These are phyloP conservation scores for Erigeron philadelphicus DNA, from an alignment of 140 eudicot genomes.

Conservation along the genomic window DNA sequence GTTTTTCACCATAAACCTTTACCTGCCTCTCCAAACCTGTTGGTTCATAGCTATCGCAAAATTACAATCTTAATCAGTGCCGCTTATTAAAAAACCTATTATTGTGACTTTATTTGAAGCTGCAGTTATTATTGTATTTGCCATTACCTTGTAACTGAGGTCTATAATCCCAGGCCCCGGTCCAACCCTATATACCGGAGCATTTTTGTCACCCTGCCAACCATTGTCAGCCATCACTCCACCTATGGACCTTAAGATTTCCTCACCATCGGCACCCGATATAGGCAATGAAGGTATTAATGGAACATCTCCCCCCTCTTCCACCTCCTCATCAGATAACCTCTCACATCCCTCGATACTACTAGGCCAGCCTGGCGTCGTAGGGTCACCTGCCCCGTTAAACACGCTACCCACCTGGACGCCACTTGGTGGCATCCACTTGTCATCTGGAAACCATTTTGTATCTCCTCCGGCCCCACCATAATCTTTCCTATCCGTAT, in stretches of 20 bases:
- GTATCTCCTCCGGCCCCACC: slow-evolving; percentile 39
- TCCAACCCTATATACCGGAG: slow-evolving; percentile 67
- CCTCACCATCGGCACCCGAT: slow-evolving; percentile 74
- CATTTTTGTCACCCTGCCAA: slow-evolving; percentile 79
- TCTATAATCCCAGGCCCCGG: slow-evolving; percentile 78
- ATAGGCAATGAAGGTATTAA: slow-evolving; percentile 69
- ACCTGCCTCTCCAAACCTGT: too few species aligned
- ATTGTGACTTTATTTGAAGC: not conserved
- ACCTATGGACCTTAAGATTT: slow-evolving; percentile 49
- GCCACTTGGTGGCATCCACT: slow-evolving; percentile 93
- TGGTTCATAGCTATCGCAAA: too few species aligned
- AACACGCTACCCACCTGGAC: slow-evolving; percentile 81
- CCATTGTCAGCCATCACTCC: slow-evolving; percentile 62
- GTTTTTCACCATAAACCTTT: too few species aligned
- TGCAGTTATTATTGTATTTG: not conserved
- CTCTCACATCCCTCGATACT: slow-evolving; percentile 59
- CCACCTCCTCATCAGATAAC: slow-evolving; percentile 51
- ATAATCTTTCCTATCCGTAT: slow-evolving; percentile 63
- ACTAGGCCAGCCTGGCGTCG: slow-evolving; percentile 90
- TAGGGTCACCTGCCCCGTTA: slow-evolving; percentile 68
- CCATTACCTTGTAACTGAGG: slow-evolving; percentile 50
- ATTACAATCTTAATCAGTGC: too few species aligned
- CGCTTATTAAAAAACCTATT: not conserved
- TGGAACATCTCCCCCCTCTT: slow-evolving; percentile 67
- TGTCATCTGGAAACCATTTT: slow-evolving; percentile 65